Conservation (phyloP, 352 stramenopile species). For the Sclerospora graminicola region DNA sequence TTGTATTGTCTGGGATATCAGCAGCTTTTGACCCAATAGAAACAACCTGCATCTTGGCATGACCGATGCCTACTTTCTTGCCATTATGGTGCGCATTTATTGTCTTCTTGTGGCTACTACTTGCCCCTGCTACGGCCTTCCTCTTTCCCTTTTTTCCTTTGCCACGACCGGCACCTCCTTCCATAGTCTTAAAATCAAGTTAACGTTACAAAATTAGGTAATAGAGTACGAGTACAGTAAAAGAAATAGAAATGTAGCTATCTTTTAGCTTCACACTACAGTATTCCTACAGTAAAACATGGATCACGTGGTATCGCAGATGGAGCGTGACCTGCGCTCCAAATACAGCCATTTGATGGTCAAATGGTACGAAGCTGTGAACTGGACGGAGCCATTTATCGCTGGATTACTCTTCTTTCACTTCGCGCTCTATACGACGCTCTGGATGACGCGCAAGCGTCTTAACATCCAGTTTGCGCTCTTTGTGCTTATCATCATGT, state of each 20-base stretch:
- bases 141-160: constrained; percentile 25
- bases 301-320: constrained; percentile 47
- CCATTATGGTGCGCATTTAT: constrained; percentile 1
- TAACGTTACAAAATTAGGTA: too few species aligned
- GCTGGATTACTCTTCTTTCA: constrained; percentile 48
- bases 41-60: constrained; percentile 3
- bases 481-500: constrained; percentile 51
- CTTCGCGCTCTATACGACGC: constrained; percentile 32
- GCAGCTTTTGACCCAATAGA: background rate
- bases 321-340: constrained; percentile 54
- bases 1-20: background rate
- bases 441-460: constrained; percentile 49
- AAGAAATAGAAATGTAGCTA: background rate
- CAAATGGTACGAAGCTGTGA: constrained; percentile 72
- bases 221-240: too few species aligned
- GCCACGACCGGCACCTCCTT: constrained; percentile 14
- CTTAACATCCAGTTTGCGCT: constrained; percentile 47
- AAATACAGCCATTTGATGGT: constrained; percentile 72
- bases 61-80: constrained; percentile 11
- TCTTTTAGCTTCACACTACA: background rate
- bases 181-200: too few species aligned
- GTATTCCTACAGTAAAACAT: constrained; percentile 13
- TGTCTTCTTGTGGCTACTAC: too few species aligned
- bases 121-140: background rate
- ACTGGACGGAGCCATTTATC: constrained; percentile 73